These are phyloP conservation scores for Beta vulgaris DNA, from an alignment of 148 eudicot genomes.

Conservation along the genomic window DNA sequence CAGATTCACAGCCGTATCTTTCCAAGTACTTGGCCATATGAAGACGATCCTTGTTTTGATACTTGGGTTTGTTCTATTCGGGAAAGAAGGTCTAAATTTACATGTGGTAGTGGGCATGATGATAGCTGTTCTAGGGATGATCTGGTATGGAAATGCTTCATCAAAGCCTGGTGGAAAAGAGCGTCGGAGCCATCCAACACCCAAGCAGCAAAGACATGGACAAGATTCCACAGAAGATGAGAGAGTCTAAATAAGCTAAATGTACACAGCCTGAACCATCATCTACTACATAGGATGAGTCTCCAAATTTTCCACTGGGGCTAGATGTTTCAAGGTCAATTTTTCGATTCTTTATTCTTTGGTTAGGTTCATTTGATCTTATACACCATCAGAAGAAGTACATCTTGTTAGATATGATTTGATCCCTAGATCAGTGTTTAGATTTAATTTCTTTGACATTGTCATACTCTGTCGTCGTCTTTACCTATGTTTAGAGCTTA, in stretches of 20 bases:
- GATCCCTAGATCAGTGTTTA: no score
- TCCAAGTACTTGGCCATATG: conserved; percentile 91
- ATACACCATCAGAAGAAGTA: neutral
- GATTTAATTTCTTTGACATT: no score
- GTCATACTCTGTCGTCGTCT: no score
- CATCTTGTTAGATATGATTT: no score
- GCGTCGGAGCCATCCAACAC: conserved; percentile 44
- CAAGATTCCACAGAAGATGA: conserved; percentile 53
- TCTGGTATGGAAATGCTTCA: conserved; percentile 86
- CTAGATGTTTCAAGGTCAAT: neutral
- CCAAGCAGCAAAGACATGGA: conserved; percentile 48
- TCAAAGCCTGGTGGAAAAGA: conserved; percentile 89
- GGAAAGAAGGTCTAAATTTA: conserved; percentile 72
- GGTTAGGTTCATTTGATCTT: neutral
- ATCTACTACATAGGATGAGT: conserved; percentile 1
- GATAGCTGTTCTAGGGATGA: conserved; percentile 79
- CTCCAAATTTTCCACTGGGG: neutral
- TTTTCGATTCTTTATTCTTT: conserved; percentile 11
- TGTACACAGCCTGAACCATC: neutral
- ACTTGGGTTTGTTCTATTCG: conserved; percentile 73
- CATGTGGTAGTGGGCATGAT: conserved; percentile 83
- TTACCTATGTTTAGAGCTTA: no score
- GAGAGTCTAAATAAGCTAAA: conserved; percentile 12
- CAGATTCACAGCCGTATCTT: conserved; percentile 83
- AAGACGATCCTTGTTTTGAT: conserved; percentile 86